Evolutionary conservation across 2,329 filamentous ascomycete genomes (phyloP), one percentile per base, ranked within the genome.

Genomic region (Colletotrichum trifolii): DNA sequence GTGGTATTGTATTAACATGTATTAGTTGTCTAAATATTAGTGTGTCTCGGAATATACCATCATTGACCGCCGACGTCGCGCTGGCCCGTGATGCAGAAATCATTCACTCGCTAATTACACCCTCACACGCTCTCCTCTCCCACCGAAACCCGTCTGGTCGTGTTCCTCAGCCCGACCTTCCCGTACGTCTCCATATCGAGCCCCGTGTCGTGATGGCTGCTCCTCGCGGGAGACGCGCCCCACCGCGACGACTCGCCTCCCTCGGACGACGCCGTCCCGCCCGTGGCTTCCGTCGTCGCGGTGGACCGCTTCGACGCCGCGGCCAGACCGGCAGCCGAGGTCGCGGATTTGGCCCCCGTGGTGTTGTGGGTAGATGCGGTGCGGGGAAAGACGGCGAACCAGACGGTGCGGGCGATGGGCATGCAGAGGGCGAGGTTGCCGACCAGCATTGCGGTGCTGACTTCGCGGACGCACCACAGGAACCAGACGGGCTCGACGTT

Each of bases 401-500:
- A 67, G 25, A 39, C 49, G 8, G 45, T 38, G 17, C 46, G 39
- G 17, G 54, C 38, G 35, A 55, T 39, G n/a, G 64, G 64, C 45
- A 64, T 60, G 50, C 60, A 49, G 9, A 67, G 54, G 10, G 63
- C 35, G 13, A 67, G 60, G 45, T 67, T 67, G 8, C 64, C 60
- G 25, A 67, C 64, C 8, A 67, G n/a, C 64, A 64, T 67, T 4
- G 64, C 60, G 40, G 49, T 64, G 36, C 60, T 64, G 13, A 52
- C 12, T 33, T 67, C 64, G 54, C 64, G 64, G 12, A 67, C 55
- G 40, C 45, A 50, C 64, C 64, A 67, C 43, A 64, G 45, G 39
- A 67, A 64, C 64, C 64, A 67, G 5, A 67, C 36, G 1, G 60
- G 60, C 8, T 54, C n/a, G 15, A 17, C 13, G 6, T 45, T 42